A percentile compares a stretch with the other conserved stretches of the same genome.
phyloP scores from a whole-genome alignment of 768 basidiomycete genomes.

The Psilocybe cubensis region DNA sequence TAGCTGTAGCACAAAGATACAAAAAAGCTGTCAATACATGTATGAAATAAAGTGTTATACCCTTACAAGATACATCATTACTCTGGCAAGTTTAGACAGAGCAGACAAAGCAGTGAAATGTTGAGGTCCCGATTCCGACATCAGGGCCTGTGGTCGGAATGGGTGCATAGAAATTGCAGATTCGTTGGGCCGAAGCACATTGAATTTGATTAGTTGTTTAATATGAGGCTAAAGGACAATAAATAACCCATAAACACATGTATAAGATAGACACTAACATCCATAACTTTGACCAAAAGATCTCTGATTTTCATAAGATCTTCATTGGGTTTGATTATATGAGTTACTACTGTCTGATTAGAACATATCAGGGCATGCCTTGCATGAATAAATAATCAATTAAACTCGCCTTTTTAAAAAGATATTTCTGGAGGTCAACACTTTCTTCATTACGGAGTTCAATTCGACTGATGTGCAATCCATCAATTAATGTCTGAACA shows the following conservation, averaged over 20 bases:
- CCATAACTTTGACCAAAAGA: slow-evolving; percentile 72
- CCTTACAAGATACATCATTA: slow-evolving; percentile 87
- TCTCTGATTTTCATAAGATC: slow-evolving; percentile 69
- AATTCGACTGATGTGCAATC: slow-evolving; percentile 91
- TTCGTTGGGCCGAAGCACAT: slow-evolving; percentile 47
- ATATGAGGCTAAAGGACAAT: slow-evolving; percentile 28
- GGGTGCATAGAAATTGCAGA: slow-evolving; percentile 71
- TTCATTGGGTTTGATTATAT: slow-evolving; percentile 74
- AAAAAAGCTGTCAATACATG: background rate
- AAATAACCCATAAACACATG: slow-evolving; percentile 8
- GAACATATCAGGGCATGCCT: slow-evolving; percentile 4
- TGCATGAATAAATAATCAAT: background rate
- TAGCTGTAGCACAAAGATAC: slow-evolving; percentile 47
- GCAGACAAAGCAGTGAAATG: slow-evolving; percentile 53
- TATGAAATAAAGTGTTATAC: background rate
- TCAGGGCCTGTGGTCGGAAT: slow-evolving; percentile 54
- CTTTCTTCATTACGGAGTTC: slow-evolving; percentile 94
- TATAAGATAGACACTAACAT: slow-evolving; percentile 47
- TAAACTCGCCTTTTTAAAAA: slow-evolving; percentile 77
- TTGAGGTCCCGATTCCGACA: slow-evolving; percentile 47
- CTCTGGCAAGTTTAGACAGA: slow-evolving; percentile 67
- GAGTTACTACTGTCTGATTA: slow-evolving; percentile 70
- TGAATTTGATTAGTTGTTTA: slow-evolving; percentile 36
- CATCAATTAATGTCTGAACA: slow-evolving; percentile 91
- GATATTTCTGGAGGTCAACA: slow-evolving; percentile 82